phyloP scores from a whole-genome alignment of 169 alveolate species.

The Toxoplasma gondii region DNA sequence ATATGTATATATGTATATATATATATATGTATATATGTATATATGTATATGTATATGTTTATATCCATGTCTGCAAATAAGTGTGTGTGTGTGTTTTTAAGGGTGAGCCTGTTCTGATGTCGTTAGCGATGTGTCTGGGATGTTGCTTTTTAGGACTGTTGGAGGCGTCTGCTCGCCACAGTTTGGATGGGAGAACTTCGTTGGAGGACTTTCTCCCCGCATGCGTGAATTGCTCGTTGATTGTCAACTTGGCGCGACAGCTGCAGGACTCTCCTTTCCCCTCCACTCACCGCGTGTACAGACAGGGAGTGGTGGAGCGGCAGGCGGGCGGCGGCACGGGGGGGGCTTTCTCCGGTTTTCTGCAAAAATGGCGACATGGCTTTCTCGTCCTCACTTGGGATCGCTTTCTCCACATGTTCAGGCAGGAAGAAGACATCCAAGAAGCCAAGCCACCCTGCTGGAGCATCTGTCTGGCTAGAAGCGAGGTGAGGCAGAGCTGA shows the following conservation, averaged over 20 bases:
- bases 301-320: background rate
- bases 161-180: background rate
- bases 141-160: background rate
- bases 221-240: background rate
- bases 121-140: background rate
- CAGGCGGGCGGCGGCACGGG: constrained; percentile 19
- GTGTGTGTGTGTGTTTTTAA: too few species aligned
- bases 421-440: background rate
- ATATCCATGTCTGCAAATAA: too few species aligned
- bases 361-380: background rate
- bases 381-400: constrained; percentile 40
- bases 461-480: background rate
- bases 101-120: too few species aligned
- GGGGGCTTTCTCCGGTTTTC: background rate
- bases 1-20: too few species aligned
- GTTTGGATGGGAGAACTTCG: background rate
- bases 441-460: background rate
- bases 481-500: background rate
- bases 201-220: background rate
- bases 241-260: background rate
- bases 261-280: constrained; percentile 9
- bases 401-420: background rate
- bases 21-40: too few species aligned
- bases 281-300: background rate
- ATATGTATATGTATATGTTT: too few species aligned